Evolutionary conservation across 208 protist genomes (phyloP).

Genomic region (Leishmania major): DNA sequence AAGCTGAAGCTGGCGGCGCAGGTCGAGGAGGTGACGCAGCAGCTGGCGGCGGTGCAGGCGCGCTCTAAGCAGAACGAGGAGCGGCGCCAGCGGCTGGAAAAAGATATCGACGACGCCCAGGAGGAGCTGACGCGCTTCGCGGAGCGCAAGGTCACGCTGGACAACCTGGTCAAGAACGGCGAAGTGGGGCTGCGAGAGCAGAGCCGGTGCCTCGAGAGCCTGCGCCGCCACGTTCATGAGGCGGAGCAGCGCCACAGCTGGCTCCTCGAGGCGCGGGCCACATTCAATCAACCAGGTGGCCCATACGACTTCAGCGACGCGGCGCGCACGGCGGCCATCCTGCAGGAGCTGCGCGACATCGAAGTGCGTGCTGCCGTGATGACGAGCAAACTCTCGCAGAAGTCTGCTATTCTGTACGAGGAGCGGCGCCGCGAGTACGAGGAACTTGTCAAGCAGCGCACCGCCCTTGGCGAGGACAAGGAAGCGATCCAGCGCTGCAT

Average conservation of each 20-base stretch:
- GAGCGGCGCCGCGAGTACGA: constrained; percentile 96
- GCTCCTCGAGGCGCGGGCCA: constrained; percentile 45
- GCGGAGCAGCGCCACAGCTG: constrained; percentile 68
- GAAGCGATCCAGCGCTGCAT: constrained; percentile 96
- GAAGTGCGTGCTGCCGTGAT: constrained; percentile 76
- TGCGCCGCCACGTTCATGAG: constrained; percentile 55
- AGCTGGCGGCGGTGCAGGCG: constrained; percentile 53
- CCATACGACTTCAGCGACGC: constrained; percentile 75
- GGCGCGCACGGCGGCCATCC: constrained; percentile 56
- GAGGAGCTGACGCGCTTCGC: constrained; percentile 66
- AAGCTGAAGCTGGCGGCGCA: constrained; percentile 39
- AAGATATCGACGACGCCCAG: constrained; percentile 80
- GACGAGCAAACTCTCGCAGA: constrained; percentile 89
- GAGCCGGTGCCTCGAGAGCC: constrained; percentile 50
- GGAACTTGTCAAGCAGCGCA: constrained; percentile 96
- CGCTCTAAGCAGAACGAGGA: constrained; percentile 42
- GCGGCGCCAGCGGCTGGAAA: constrained; percentile 65
- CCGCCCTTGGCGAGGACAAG: constrained; percentile 95
- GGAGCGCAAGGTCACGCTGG: constrained; percentile 60
- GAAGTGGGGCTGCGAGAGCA: constrained; percentile 81
- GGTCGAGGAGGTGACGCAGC: constrained; percentile 33
- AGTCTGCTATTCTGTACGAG: constrained; percentile 95
- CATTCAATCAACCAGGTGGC: constrained; percentile 48
- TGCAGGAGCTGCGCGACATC: constrained; percentile 75
- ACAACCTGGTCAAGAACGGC: constrained; percentile 71